Evolutionary conservation across 208 protist genomes (phyloP), one percentile per base, ranked within the genome.

Genomic region (Leishmania martiniquensis): DNA sequence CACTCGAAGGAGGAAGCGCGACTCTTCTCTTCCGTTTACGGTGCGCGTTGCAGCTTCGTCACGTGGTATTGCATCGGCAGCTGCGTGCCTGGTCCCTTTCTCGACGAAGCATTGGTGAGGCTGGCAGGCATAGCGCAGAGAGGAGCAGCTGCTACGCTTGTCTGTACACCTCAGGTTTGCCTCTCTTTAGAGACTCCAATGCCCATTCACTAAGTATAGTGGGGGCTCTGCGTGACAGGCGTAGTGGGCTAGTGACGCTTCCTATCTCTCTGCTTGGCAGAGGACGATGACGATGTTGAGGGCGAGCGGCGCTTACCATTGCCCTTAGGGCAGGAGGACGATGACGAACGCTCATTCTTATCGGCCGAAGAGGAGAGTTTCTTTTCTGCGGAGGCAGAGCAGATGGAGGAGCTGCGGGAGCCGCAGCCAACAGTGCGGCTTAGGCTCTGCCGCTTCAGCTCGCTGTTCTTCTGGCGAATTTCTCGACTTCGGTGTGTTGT

Each of bases 381-480:
- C 10, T 49, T n/a, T 34, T 9, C 63, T 29, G 20, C 39, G 7
- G 39, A n/a, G 63, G 39, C 34, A 22, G 63, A 22, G 15, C 25
- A 22, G 34, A 34, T 68, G 63, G 39, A 29, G 34, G 34, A 5
- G 4, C 37, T 22, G 37, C 49, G 39, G 45, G 54, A 44, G 55
- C 77, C 62, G 68, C 72, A 65, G 45, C 59, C 60, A 5, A 47
- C 72, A 5, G 10, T 17, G 20, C 54, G 20, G 29, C 68, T 39
- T 1, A 76, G 78, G 67, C 69, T 74, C 52, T 76, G 65, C 57
- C 82, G 82, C 82, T 85, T 85, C 51, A 85, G 69, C 59, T 85
- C 70, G 44, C 77, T 82, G 82, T 85, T 85, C 82, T 79, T 77
- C 60, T 76, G 76, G 20, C 82, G 82, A 76, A 85, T 78, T 55